Base-by-base conservation (phyloP, 768 basidiomycete genomes). In the Pisolithus sp. region DNA sequence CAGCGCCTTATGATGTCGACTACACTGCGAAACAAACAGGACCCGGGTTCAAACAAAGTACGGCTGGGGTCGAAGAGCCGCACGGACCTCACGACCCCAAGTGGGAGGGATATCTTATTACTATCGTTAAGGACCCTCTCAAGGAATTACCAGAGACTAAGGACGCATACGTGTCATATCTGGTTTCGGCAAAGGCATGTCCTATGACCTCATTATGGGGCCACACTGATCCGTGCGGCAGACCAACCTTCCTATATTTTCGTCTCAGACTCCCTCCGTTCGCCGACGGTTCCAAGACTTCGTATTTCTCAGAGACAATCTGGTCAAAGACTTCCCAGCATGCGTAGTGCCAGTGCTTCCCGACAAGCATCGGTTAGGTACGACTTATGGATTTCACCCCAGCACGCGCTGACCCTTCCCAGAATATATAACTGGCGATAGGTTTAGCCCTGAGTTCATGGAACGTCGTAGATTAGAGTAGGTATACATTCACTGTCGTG, bases 341-440 rank as follows among this genome's bases (percentile, higher is more conserved):
- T 95, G 93, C 62, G 93, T 99, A n/a, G 91, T 98, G 0, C 94
- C 96, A 24, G 90, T 91, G 8, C 77, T 99, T 43, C 96, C 96
- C 7, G 93, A 93, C 69, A 99, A 98, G 69, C 96, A 98, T 63
- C 79, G 96, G 49, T 72, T 98, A 63, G 95, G 95, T 96, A 56
- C 42, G 87, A 73, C 46, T 45, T 6, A 23, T 28, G 51, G 18
- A 21, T 13, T 28, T 37, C 46, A n/a, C 2, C 46, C 17, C 28
- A 26, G 3, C 36, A 39, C 5, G 7, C 36, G 40, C 48, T 58
- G 41, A 61, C 39, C 54, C 45, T 38, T 21, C 23, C 34, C 58
- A 96, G 96, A 98, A 69, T 99, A 99, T 65, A 81, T 99, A 51
- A 97, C 95, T 24, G 96, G 96, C 12, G 96, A 98, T 70, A 78